Evolutionary conservation across 495 filamentous ascomycete species (phyloP), one percentile per base, ranked within the genome.

Genomic region (Oidiodendron maius): DNA sequence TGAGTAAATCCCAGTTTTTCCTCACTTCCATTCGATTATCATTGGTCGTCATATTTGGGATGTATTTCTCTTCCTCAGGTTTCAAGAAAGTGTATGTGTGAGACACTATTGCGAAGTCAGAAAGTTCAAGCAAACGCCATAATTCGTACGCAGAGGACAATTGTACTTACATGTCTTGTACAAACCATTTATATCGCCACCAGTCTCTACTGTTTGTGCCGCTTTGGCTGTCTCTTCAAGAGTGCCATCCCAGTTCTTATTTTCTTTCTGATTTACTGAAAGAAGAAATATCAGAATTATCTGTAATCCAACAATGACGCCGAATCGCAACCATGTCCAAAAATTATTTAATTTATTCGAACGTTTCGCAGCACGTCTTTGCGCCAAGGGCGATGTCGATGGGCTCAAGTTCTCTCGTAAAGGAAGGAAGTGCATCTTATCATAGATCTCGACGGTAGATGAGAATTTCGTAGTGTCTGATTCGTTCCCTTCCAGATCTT

Each of bases 181-280:
- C 15, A 63, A 44, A 1, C 60, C 60, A 54, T 62, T 62, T 8
- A 62, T 47, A 53, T 62, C 60, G 17, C 55, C 57, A 4, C 60
- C 60, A 1, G 60, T 60, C 36, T 62, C 60, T n/a, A n/a, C n/a
- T n/a, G n/a, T n/a, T n/a, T n/a, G n/a, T n/a, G n/a, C n/a, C n/a
- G n/a, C n/a, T n/a, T n/a, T n/a, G n/a, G n/a, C n/a, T 10, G 56
- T 59, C 43, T 55, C 50, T 3, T 18, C 17, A 9, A 13, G 40
- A 24, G 17, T 22, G n/a, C n/a, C n/a, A n/a, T n/a, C n/a, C 40
- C 40, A 42, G 4, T 4, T 17, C 13, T 37, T 15, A 5, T 37
- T 37, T 17, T 34, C 28, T 34, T 8, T n/a, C 18, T n/a, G 11
- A 3, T 40, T 18, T n/a, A 23, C 9, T 9, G 16, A 23, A 12